Base-by-base conservation (phyloP, 169 alveolate genomes). In the Plasmodium inui region DNA sequence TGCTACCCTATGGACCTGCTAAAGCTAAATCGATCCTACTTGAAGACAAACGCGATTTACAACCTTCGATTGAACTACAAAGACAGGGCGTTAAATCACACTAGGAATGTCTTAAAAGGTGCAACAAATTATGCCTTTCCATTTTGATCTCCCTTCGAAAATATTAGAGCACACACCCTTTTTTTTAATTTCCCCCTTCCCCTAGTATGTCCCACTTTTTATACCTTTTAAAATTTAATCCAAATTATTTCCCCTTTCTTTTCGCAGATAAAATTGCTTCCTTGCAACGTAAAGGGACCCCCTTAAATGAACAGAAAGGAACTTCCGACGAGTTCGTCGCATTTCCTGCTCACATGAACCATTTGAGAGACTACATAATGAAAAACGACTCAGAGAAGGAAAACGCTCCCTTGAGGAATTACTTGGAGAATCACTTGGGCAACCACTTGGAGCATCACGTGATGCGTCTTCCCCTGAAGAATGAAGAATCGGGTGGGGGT, bases 1-100 rank as follows among this genome's bases (percentile, higher is more conserved):
- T 91, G 91, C 76, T 91, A 91, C 83, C 95, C 95, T 19, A 12
- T 91, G 19, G 78, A 91, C 39, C 17, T 91, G 74, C 84, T 91
- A 1, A 91, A 74, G 81, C 55, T 82, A 46, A 91, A 91, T 46
- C 84, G 86, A 44, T 50, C 84, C 30, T 91, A 81, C 67, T 44
- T 91, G 76, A 91, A 91, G 74, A 91, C 73, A 53, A 91, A 91
- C 46, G 32, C 92, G 39, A 50, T 91, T 80, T 78, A 34, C 74
- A 91, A 30, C 46, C 28, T 82, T 12, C 46, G 71, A 10, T 46
- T 32, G 46, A 72, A 72, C 88, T 91, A 76, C 84, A 91, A 61
- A 57, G 95, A 91, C 39, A 50, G 82, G 32, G 72, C 92, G 14
- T 72, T 91, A 82, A 61, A 82, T 14, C 95, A 91, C 80, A 82